phyloP scores from a whole-genome alignment of 257 asterid genomes.

The Ilex aquifolium region DNA sequence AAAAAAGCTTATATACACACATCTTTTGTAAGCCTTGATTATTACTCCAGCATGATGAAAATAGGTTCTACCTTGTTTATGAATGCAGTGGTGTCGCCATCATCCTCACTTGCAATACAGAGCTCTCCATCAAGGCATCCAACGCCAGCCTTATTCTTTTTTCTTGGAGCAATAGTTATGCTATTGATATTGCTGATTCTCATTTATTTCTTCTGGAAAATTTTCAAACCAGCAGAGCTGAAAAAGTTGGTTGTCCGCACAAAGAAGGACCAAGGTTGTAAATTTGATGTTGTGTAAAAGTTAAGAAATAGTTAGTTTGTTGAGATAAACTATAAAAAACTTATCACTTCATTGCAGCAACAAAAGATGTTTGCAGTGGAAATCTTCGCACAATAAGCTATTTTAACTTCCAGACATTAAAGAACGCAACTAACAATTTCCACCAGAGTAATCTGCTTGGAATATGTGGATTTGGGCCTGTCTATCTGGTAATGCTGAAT shows the following conservation, averaged over 20 bases:
- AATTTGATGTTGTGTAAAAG: not conserved
- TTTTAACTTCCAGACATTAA: slow-evolving; percentile 49
- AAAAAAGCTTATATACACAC: too few relatives aligned
- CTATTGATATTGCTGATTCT: slow-evolving; percentile 41
- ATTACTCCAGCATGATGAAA: too few relatives aligned
- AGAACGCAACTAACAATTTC: slow-evolving; percentile 76
- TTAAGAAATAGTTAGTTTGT: not conserved
- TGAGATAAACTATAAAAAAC: slow-evolving; percentile 1
- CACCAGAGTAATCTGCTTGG: slow-evolving; percentile 60
- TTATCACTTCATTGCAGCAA: slow-evolving; percentile 33
- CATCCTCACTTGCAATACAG: slow-evolving; percentile 24
- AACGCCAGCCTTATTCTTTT: slow-evolving; percentile 35
- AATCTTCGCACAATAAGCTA: too few relatives aligned
- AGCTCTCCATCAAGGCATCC: slow-evolving; percentile 28
- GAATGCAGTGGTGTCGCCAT: slow-evolving; percentile 31
- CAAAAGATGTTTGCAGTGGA: slow-evolving; percentile 41
- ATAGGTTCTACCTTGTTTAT: not conserved
- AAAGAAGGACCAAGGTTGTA: slow-evolving; percentile 35
- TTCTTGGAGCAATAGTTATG: slow-evolving; percentile 48
- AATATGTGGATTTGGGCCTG: slow-evolving; percentile 88
- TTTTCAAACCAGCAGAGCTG: slow-evolving; percentile 23
- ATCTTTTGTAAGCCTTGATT: too few relatives aligned
- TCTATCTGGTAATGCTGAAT: slow-evolving; percentile 47
- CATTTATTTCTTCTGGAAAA: slow-evolving; percentile 30
- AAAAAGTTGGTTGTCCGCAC: slow-evolving; percentile 21